Conservation (phyloP, 2,329 filamentous ascomycete genomes). For the Aureobasidium sp. region DNA sequence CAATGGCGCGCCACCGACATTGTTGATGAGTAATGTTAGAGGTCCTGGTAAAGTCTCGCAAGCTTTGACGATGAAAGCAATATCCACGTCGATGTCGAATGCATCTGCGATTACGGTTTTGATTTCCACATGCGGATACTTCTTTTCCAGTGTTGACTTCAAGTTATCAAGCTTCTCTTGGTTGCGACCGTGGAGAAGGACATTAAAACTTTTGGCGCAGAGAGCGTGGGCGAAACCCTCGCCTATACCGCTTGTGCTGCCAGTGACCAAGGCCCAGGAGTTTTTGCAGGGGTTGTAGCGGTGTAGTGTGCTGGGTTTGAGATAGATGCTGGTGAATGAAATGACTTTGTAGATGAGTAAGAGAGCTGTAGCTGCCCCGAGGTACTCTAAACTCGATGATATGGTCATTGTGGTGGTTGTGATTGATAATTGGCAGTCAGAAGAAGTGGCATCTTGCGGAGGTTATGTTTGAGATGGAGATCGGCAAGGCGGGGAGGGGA, state of each 20-base stretch:
- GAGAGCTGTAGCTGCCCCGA: background rate
- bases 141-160: constrained; percentile 32
- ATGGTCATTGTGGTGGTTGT: background rate
- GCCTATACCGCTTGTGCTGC: constrained; percentile 51
- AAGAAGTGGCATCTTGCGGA: background rate
- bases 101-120: constrained; percentile 41
- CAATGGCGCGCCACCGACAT: constrained; percentile 41
- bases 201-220: constrained; percentile 46
- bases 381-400: background rate
- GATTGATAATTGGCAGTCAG: background rate
- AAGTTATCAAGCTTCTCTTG: constrained; percentile 38
- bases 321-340: constrained; percentile 22
- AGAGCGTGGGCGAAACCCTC: constrained; percentile 45
- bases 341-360: constrained; percentile 17
- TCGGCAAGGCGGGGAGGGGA: background rate
- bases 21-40: constrained; percentile 51
- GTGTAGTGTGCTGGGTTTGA: constrained; percentile 21
- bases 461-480: background rate
- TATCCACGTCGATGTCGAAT: constrained; percentile 23
- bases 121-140: constrained; percentile 36
- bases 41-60: constrained; percentile 29
- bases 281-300: constrained; percentile 20
- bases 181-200: constrained; percentile 53
- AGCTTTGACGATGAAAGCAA: constrained; percentile 21
- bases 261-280: constrained; percentile 47